Conservation (phyloP, 164 flowering plant species). For the Kalanchoe fedtschenkoi region DNA sequence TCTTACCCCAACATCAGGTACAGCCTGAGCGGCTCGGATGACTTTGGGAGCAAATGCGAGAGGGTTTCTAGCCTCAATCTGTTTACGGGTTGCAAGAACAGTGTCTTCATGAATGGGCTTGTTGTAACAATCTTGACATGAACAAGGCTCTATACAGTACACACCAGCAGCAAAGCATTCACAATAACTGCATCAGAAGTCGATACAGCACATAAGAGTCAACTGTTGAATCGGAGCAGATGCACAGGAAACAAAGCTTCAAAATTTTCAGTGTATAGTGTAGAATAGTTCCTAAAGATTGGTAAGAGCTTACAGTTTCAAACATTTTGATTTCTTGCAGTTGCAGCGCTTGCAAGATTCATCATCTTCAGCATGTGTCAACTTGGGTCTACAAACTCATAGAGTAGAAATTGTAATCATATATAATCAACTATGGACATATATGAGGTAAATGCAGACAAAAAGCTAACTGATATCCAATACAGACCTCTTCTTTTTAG, state of each 20-base stretch:
- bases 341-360: constrained; percentile 88
- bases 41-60: constrained; percentile 93
- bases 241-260: not conserved
- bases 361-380: constrained; percentile 43
- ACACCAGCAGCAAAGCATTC: constrained; percentile 97
- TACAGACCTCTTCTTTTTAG: not conserved
- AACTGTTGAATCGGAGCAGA: not conserved
- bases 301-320: constrained; percentile 74
- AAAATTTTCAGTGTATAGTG: not conserved
- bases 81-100: constrained; percentile 76
- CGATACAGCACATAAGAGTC: constrained; percentile 5
- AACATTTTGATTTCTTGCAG: constrained; percentile 92
- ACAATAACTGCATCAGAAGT: constrained; percentile 50
- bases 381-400: constrained; percentile 7
- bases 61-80: constrained; percentile 79
- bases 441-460: not conserved
- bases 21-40: constrained; percentile 41
- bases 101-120: constrained; percentile 75
- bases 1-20: constrained; percentile 51
- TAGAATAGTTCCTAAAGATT: not conserved
- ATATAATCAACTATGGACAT: not conserved
- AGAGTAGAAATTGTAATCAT: not conserved
- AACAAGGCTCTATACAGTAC: constrained; percentile 77
- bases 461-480: not conserved
- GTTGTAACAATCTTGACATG: constrained; percentile 75